A percentile compares a stretch with the other conserved stretches of the same genome.
phyloP scores from a whole-genome alignment of 1,284 basidiomycete genomes.

The Sporisorium sorghi region DNA sequence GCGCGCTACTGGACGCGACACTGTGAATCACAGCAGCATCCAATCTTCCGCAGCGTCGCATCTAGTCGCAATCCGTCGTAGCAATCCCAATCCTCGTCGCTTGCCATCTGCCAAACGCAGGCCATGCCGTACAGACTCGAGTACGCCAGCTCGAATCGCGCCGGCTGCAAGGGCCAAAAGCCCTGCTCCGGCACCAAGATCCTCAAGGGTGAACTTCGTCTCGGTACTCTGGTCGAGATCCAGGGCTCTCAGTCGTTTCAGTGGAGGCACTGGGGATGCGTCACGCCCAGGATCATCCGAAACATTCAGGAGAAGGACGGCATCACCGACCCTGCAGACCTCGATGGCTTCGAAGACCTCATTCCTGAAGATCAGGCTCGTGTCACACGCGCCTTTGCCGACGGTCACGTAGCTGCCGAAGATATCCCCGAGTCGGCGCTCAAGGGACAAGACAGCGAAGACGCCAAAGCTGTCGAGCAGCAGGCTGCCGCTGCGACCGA shows the following conservation, averaged over 20 bases:
- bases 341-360: conserved; percentile 57
- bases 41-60: not conserved
- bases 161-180: conserved; percentile 90
- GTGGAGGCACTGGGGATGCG: conserved; percentile 84
- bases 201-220: conserved; percentile 78
- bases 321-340: conserved; percentile 71
- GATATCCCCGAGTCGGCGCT: conserved; percentile 52
- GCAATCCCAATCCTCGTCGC: not conserved
- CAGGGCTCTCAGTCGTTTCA: conserved; percentile 75
- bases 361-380: conserved; percentile 37
- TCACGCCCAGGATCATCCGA: conserved; percentile 72
- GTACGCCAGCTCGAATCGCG: conserved; percentile 71
- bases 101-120: not conserved
- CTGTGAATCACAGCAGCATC: not conserved
- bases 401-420: conserved; percentile 51
- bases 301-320: conserved; percentile 77
- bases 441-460: conserved; percentile 28
- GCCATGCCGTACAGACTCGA: conserved; percentile 59
- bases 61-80: not conserved
- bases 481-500: conserved; percentile 9
- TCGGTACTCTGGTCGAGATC: conserved; percentile 83
- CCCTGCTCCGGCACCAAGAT: conserved; percentile 84
- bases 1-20: conserved; percentile 14
- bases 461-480: conserved; percentile 15
- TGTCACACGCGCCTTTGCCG: conserved; percentile 41